These are phyloP conservation scores for Diaporthe aspalathi DNA, from an alignment of 2,329 filamentous ascomycete species.

Conservation along the genomic window DNA sequence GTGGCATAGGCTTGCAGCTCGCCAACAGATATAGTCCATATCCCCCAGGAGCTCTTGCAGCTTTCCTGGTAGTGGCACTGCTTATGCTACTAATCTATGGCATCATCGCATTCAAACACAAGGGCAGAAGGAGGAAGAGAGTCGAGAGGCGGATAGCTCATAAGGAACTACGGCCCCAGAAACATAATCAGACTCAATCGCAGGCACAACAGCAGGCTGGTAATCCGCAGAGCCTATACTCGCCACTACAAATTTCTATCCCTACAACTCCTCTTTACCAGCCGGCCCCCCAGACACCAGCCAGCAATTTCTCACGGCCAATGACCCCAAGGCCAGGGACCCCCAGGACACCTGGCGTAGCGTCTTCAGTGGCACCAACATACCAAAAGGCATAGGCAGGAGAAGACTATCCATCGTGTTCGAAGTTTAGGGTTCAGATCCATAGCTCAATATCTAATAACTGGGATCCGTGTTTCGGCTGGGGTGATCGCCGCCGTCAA, in stretches of 20 bases:
- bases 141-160: not conserved
- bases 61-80: not conserved
- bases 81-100: slow-evolving; percentile 1
- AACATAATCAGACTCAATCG: slow-evolving; percentile 6
- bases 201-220: not conserved
- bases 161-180: not conserved
- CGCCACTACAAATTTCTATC: not conserved
- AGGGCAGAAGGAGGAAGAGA: not conserved
- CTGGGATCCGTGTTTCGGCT: no score
- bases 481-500: no score
- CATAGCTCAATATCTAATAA: no score
- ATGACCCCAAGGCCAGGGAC: slow-evolving; percentile 3
- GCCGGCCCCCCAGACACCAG: slow-evolving; percentile 8
- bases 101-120: not conserved
- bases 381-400: not conserved
- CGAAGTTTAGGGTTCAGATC: no score
- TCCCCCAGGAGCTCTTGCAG: slow-evolving; percentile 7
- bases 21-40: not conserved
- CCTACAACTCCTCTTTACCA: slow-evolving; percentile 3
- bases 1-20: slow-evolving; percentile 1
- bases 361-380: not conserved
- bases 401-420: no score
- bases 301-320: slow-evolving; percentile 11
- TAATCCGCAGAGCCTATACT: not conserved
- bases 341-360: not conserved